Evolutionary conservation across 1,139 yeast species (phyloP), one percentile per base, ranked within the genome.

Genomic region (Saccharomyces hybrid): DNA sequence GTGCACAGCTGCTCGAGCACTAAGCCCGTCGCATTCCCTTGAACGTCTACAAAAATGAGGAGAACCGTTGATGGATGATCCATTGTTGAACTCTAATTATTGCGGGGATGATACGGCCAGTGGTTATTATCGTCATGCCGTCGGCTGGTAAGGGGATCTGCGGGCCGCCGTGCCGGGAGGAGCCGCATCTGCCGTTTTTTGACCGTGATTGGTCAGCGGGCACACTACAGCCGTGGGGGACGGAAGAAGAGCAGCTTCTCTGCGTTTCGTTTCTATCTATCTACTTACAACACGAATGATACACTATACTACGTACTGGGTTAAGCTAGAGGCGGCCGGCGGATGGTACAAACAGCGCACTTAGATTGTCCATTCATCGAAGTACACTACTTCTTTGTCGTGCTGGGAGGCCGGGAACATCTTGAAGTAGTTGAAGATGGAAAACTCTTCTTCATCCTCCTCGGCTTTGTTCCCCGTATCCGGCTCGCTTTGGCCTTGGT

Each of bases 351-450:
- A 2, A 16, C 20, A 16, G 20, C 2, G 16, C 16, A 16, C 16
- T 16, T 25, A 25, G 26, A 73, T 54, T 3, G 65, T 64, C 68
- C 73, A 73, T 55, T 73, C 76, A 58, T 73, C 77, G 57, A 72
- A 71, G 56, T 71, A 73, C 0, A 72, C 69, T 9, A 70, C 65
- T 41, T 71, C 73, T 49, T 62, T 64, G 47, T 71, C 73, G 23
- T 60, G 62, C n/a, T 60, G 62, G 0, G 71, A 64, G 3, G 73
- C 69, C 0, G 72, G 65, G 32, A 71, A 63, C 46, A 61, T 67
- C 51, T 67, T 68, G 46, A 65, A 63, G 47, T 69, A 64, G 53
- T 69, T 69, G 58, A 72, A 72, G 23, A 73, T 65, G 0, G 76
- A 73, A 53, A 73, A 75, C 5, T 67, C 71, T 48, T 49, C 52